Percentiles rank a stretch among this genome's conserved stretches.
Evolutionary conservation across 148 eudicot species (phyloP).

Genomic region (Nyssa sinensis): DNA sequence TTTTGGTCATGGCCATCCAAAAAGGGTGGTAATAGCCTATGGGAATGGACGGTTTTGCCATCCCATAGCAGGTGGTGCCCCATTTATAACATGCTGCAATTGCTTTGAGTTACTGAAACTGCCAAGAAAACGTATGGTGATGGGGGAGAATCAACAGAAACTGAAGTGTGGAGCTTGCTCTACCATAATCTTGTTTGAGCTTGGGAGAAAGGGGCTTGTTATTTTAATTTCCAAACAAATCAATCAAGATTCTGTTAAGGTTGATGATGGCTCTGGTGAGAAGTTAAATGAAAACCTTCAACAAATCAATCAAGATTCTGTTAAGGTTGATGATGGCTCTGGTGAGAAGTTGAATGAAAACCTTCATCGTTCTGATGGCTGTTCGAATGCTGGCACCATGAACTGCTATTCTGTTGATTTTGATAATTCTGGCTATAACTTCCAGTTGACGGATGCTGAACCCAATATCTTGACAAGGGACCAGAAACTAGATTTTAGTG

Average conservation of each 20-base stretch:
- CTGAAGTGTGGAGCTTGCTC: conserved; percentile 77
- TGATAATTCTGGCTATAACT: conserved; percentile 37
- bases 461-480: conserved; percentile 27
- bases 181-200: conserved; percentile 37
- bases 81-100: conserved; percentile 62
- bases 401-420: conserved; percentile 41
- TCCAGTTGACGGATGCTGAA: conserved; percentile 38
- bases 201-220: conserved; percentile 35
- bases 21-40: conserved; percentile 32
- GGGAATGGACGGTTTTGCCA: conserved; percentile 36
- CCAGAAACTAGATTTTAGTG: conserved; percentile 25
- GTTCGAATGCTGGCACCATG: conserved; percentile 25
- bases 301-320: conserved; percentile 23
- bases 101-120: conserved; percentile 77
- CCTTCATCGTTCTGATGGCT: conserved; percentile 13
- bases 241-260: conserved; percentile 19
- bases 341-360: conserved; percentile 21
- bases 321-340: conserved; percentile 13
- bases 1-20: conserved; percentile 30
- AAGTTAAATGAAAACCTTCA: conserved; percentile 15
- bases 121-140: conserved; percentile 36
- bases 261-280: conserved; percentile 20
- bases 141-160: conserved; percentile 27
- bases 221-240: conserved; percentile 24
- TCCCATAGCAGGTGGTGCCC: conserved; percentile 82